phyloP scores from a whole-genome alignment of 2,329 filamentous ascomycete genomes.

The Ustulina deusta region DNA sequence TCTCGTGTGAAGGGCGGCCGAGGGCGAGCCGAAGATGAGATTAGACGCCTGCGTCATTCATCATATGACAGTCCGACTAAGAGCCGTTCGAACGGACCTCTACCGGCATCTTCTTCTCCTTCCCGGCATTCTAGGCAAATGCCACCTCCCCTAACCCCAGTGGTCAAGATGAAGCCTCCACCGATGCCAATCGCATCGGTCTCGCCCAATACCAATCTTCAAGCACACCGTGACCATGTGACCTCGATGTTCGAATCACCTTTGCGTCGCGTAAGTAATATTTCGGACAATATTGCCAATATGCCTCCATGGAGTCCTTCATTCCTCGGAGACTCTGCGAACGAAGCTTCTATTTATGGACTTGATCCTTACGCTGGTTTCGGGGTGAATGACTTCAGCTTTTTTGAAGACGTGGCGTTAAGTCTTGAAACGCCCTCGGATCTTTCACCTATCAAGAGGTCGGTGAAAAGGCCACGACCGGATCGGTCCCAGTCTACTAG shows the following conservation, averaged over 20 bases:
- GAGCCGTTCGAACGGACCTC: constrained; percentile 65
- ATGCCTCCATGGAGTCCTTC: constrained; percentile 72
- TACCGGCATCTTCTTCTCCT: constrained; percentile 75
- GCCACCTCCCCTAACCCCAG: constrained; percentile 82
- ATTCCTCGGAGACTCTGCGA: constrained; percentile 65
- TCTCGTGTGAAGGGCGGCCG: constrained; percentile 86
- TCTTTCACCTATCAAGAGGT: constrained; percentile 74
- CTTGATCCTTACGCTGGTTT: constrained; percentile 50
- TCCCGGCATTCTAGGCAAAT: constrained; percentile 69
- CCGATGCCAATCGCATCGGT: constrained; percentile 75
- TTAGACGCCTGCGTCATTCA: constrained; percentile 90
- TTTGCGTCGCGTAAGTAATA: constrained; percentile 60
- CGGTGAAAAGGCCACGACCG: constrained; percentile 68
- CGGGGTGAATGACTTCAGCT: constrained; percentile 72
- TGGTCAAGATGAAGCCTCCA: constrained; percentile 78
- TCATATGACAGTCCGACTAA: constrained; percentile 93
- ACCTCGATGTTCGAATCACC: constrained; percentile 79
- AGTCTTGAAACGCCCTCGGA: constrained; percentile 63
- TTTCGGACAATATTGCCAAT: constrained; percentile 59
- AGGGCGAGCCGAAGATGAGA: constrained; percentile 94
- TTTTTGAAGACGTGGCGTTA: constrained; percentile 64
- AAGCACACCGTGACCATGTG: constrained; percentile 87
- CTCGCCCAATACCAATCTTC: constrained; percentile 92
- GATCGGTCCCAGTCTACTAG: constrained; percentile 73
- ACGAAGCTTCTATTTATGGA: constrained; percentile 61